Evolutionary conservation across 2,329 filamentous ascomycete species (phyloP).

Genomic region (Microsporum canis): DNA sequence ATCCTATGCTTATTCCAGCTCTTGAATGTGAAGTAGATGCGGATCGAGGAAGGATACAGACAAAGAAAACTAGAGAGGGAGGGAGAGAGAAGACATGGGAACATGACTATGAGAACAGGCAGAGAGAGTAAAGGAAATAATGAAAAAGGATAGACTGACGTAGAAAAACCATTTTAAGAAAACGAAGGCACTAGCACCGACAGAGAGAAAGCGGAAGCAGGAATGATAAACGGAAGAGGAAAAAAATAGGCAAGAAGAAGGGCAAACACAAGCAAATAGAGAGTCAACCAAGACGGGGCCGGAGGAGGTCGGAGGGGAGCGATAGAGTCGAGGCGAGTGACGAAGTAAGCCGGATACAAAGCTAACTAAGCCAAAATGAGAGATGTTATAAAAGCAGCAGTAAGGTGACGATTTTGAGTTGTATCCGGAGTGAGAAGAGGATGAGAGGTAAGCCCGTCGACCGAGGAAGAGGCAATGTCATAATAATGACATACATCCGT

Average conservation of each 20-base stretch:
- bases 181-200: not conserved
- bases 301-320: not conserved
- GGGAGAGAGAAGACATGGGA: conserved; percentile 6
- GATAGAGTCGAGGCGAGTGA: not conserved
- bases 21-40: not conserved
- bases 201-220: not conserved
- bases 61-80: conserved; percentile 5
- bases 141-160: conserved; percentile 11
- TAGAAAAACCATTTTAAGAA: not conserved
- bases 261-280: not conserved
- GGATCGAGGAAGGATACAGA: not conserved
- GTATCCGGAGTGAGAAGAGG: not conserved
- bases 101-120: not conserved
- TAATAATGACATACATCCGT: not conserved
- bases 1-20: conserved; percentile 12
- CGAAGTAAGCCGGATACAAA: not conserved
- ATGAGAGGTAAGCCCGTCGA: not conserved
- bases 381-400: not conserved
- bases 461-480: not conserved
- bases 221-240: not conserved
- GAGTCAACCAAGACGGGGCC: not conserved
- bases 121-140: conserved; percentile 9
- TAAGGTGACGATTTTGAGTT: not conserved
- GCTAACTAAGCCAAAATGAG: not conserved
- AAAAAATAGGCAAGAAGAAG: not conserved